Conservation (phyloP, 495 filamentous ascomycete species). For the Bryoglossum gracile region DNA sequence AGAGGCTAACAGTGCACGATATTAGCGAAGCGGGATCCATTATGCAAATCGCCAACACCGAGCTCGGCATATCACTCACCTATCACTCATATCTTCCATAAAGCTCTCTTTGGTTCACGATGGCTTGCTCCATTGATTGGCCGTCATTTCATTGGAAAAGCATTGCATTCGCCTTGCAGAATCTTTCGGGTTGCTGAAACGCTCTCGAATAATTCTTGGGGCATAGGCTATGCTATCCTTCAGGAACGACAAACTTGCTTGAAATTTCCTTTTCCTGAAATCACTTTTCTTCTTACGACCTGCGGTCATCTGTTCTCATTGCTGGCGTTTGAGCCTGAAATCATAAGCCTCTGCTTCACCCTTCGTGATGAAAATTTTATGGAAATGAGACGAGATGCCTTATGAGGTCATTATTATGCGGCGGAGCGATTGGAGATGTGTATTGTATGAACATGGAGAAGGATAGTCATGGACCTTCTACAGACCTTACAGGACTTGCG, state of each 20-base stretch:
- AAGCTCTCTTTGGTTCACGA: slow-evolving; percentile 1
- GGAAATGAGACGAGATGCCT: not conserved
- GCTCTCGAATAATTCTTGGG: slow-evolving; percentile 10
- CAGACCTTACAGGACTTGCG: not conserved
- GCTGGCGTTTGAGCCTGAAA: slow-evolving; percentile 15
- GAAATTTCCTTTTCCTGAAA: slow-evolving; percentile 1
- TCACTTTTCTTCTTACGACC: not conserved
- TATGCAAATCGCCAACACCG: not conserved
- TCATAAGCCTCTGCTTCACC: not conserved
- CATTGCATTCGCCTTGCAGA: not conserved
- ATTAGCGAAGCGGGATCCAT: not conserved
- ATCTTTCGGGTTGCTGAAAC: not conserved
- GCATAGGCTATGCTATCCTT: slow-evolving; percentile 1
- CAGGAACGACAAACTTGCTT: not conserved
- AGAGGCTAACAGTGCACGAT: too few species aligned
- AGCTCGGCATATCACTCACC: not conserved
- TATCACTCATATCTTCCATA: not conserved
- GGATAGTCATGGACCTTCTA: not conserved
- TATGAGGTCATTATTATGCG: not conserved
- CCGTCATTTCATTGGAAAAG: not conserved
- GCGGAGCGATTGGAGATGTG: slow-evolving; percentile 1
- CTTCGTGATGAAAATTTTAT: not conserved
- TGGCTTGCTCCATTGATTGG: not conserved
- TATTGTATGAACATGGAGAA: not conserved
- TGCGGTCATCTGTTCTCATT: slow-evolving; percentile 4